Conservation (phyloP, 805 yeast genomes). For the Cyberlindnera misumaiensis region DNA sequence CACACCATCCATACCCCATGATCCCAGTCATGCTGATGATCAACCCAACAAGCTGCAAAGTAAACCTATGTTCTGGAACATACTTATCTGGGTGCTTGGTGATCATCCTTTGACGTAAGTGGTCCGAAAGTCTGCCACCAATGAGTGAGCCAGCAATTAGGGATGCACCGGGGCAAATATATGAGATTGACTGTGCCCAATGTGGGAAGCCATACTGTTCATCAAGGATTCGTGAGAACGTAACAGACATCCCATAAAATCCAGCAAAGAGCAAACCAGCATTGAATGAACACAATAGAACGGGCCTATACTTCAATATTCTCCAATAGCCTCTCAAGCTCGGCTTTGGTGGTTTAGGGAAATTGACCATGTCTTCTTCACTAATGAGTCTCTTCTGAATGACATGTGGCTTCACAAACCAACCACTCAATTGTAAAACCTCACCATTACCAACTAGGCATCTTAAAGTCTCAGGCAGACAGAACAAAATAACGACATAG, state of each 20-base stretch:
- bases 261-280: conserved; percentile 47
- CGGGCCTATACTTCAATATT: conserved; percentile 36
- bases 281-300: conserved; percentile 37
- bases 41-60: conserved; percentile 39
- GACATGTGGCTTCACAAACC: conserved; percentile 26
- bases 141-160: conserved; percentile 40
- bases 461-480: conserved; percentile 77
- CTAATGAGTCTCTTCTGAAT: conserved; percentile 20
- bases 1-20: conserved; percentile 48
- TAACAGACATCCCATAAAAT: conserved; percentile 47
- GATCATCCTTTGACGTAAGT: conserved; percentile 22
- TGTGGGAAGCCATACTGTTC: conserved; percentile 30
- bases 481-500: conserved; percentile 42
- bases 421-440: conserved; percentile 12
- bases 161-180: conserved; percentile 47
- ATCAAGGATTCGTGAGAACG: conserved; percentile 36
- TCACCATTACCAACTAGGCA: conserved; percentile 52
- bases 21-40: conserved; percentile 37
- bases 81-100: conserved; percentile 12
- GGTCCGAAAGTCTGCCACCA: conserved; percentile 44
- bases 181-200: conserved; percentile 36
- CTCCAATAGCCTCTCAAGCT: conserved; percentile 30
- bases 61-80: conserved; percentile 41
- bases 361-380: conserved; percentile 17
- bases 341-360: conserved; percentile 42